Base-by-base conservation (phyloP, 306 rosid genomes). In the Castanea crenata region DNA sequence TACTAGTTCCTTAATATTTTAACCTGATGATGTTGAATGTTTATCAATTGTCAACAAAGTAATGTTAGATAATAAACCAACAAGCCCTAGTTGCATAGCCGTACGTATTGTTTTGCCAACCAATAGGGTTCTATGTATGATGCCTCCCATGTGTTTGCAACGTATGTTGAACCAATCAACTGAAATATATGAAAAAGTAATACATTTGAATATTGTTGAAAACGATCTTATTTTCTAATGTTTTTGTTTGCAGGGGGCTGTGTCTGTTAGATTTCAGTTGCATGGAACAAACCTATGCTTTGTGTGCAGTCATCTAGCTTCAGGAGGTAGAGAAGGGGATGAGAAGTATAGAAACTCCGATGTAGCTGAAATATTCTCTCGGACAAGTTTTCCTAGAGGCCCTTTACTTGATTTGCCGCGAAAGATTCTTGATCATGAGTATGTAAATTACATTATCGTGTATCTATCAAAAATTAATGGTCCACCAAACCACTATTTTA, bases 301-400 rank as follows among this genome's bases (percentile, higher is more conserved):
- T 78, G 97, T 91, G 23, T 92, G 99, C 84, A 79, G 91, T 55
- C 99, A 94, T 86, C 78, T 94, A 74, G 97, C 99, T 69, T 94
- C 99, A 0, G 99, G 99, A 8, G 92, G 90, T 0, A 82, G 88
- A 75, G 90, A 90, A 71, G 93, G 91, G 11, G 97, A 94, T 76
- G 85, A 88, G 68, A 88, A 91, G 63, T 44, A 73, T n/a, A 91
- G 99, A 64, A 94, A 94, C 73, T 86, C 94, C 11, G 84, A 94
- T 77, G 92, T 92, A 5, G 74, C 89, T 65, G 97, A 92, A 69
- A 90, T 94, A 0, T 86, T 94, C 51, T 86, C 87, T 56, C 73
- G 97, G 70, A 94, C 97, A 58, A 85, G 56, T 15, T 94, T 94
- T 79, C 92, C 99, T 0, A 87, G 83, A 82, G 88, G 91, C 76